Evolutionary conservation across 1,284 basidiomycete genomes (phyloP), one percentile per base, ranked within the genome.

Genomic region (Flammula alnicola): DNA sequence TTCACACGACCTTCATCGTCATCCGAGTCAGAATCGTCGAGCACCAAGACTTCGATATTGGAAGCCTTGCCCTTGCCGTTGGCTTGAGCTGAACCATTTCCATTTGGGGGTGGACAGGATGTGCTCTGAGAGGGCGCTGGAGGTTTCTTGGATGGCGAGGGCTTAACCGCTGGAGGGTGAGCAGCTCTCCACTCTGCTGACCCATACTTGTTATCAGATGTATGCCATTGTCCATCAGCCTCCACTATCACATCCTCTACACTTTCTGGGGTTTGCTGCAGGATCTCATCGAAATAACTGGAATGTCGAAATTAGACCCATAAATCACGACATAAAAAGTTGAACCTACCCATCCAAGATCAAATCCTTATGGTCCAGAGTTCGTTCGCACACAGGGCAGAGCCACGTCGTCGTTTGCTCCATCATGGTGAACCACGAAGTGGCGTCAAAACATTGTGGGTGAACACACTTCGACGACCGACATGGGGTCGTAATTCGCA

Each of bases 331-430:
- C 30, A 59, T 14, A 52, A 39, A n/a, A 30, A 42, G 39, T 36
- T 8, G 11, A 36, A 17, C 87, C 55, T 69, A 95, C 90, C 93
- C 94, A 66, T 99, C 96, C 53, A 97, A 80, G 41, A 96, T 87
- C 25, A 99, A 72, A 51, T 98, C 92, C 30, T 91, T 88, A 9
- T 84, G 75, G 55, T 87, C 83, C 47, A 99, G 70, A 25, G 77
- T 74, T 62, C 84, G 87, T 67, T 92, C 92, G 70, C 97, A 99
- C 30, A 95, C 88, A n/a, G 97, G 96, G 68, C 97, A 99, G 31
- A 88, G 70, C 91, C 93, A 99, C 23, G 94, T 95, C 0, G 97
- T 97, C 4, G 95, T 96, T 70, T 93, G 90, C 62, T 96, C 92
- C 83, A 98, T 99, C 65, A 97, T 85, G 17, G 88, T 89, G 61